phyloP scores from a whole-genome alignment of 1,284 basidiomycete genomes.

The Apiotrichum sp. region DNA sequence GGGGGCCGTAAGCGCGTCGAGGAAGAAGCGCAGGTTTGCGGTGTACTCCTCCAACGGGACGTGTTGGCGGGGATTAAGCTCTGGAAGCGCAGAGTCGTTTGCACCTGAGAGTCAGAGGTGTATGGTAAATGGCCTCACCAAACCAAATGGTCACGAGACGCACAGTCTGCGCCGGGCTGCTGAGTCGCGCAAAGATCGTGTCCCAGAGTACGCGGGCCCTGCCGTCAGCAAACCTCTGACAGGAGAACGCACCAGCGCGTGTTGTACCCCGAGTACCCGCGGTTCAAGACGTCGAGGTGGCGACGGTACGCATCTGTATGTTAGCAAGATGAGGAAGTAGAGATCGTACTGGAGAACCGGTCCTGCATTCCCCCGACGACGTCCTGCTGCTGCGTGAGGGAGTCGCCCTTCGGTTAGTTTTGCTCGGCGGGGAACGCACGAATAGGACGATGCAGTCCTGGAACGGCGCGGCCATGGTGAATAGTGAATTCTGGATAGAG shows the following conservation, averaged over 20 bases:
- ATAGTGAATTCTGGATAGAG: no score
- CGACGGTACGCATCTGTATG: constrained; percentile 29
- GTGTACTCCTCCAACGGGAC: constrained; percentile 22
- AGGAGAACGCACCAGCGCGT: constrained; percentile 19
- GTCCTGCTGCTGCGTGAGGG: constrained; percentile 23
- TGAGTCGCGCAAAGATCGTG: constrained; percentile 23
- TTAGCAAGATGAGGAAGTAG: background rate
- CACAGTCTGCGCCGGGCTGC: constrained; percentile 3
- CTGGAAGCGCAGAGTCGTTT: constrained; percentile 19
- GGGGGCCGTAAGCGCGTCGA: constrained; percentile 20
- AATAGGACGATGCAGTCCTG: background rate
- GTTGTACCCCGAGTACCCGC: constrained; percentile 37
- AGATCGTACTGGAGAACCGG: constrained; percentile 14
- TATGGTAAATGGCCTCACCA: constrained; percentile 15
- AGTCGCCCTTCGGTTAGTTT: constrained; percentile 20
- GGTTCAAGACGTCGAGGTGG: constrained; percentile 33
- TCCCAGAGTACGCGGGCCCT: constrained; percentile 19
- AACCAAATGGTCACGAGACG: constrained; percentile 39
- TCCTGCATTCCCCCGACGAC: constrained; percentile 14
- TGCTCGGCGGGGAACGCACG: background rate
- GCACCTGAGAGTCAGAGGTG: constrained; percentile 15
- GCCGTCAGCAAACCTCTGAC: background rate
- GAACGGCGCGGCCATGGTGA: background rate
- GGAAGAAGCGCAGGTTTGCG: constrained; percentile 22
- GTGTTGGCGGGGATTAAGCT: constrained; percentile 3